Evolutionary conservation across 441 rosid species (phyloP).

Genomic region (Erodium trifolium): DNA sequence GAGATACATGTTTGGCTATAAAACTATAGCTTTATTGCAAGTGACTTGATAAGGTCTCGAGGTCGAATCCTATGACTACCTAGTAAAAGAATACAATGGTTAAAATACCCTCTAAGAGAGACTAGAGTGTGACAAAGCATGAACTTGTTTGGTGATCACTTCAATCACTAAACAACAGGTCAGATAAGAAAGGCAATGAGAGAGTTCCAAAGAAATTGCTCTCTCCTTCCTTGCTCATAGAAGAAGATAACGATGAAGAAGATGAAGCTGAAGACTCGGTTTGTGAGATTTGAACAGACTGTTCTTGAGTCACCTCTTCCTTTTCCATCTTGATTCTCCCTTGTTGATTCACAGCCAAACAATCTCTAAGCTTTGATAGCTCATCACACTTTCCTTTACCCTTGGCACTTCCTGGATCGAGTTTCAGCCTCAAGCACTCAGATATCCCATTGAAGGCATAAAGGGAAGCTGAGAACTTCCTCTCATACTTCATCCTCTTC

Average conservation of each 20-base stretch:
- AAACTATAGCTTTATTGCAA: too few relatives aligned
- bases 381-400: slow-evolving; percentile 11
- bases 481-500: slow-evolving; percentile 52
- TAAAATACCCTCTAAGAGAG: too few relatives aligned
- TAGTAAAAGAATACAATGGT: too few relatives aligned
- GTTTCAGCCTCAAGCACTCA: slow-evolving; percentile 41
- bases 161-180: slow-evolving; percentile 30
- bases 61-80: neutral
- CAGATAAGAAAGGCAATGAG: slow-evolving; percentile 59
- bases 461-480: slow-evolving; percentile 58
- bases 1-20: neutral
- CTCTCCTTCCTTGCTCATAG: slow-evolving; percentile 30
- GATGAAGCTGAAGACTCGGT: slow-evolving; percentile 18
- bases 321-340: too few relatives aligned
- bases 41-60: neutral
- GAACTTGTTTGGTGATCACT: neutral
- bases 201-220: slow-evolving; percentile 46
- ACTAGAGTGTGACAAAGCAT: too few relatives aligned
- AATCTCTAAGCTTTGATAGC: too few relatives aligned
- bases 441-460: slow-evolving; percentile 57
- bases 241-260: slow-evolving; percentile 13
- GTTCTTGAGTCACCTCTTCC: too few relatives aligned
- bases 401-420: neutral
- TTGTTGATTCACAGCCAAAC: too few relatives aligned
- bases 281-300: slow-evolving; percentile 15